phyloP scores from a whole-genome alignment of 768 basidiomycete genomes.

The Exidia glandulosa region DNA sequence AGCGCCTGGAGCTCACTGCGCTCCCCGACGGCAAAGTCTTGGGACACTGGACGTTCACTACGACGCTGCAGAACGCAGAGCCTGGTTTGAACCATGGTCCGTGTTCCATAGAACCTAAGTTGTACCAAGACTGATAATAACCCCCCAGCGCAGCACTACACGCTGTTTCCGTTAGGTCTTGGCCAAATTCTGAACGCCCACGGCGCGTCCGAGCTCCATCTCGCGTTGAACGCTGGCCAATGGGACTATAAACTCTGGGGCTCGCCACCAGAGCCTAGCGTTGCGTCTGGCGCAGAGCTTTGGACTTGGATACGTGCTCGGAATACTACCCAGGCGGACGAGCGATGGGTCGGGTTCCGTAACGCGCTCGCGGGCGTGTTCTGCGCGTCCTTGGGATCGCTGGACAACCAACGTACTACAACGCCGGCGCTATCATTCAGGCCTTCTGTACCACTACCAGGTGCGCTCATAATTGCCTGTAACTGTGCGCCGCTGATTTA shows the following conservation, averaged over 20 bases:
- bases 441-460: slow-evolving; percentile 35
- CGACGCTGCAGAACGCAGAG: slow-evolving; percentile 39
- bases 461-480: slow-evolving; percentile 36
- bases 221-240: slow-evolving; percentile 82
- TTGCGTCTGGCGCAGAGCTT: slow-evolving; percentile 79
- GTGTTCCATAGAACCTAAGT: not conserved
- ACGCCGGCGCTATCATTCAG: slow-evolving; percentile 49
- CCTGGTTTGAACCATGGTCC: slow-evolving; percentile 19
- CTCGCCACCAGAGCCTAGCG: slow-evolving; percentile 60
- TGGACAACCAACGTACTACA: slow-evolving; percentile 67
- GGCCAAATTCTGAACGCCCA: slow-evolving; percentile 82
- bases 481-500: too few species aligned
- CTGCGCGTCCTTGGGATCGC: slow-evolving; percentile 78
- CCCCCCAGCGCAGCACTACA: slow-evolving; percentile 70
- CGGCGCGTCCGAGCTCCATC: slow-evolving; percentile 76
- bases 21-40: slow-evolving; percentile 76
- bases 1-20: slow-evolving; percentile 44
- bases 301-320: slow-evolving; percentile 67
- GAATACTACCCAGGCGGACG: slow-evolving; percentile 41
- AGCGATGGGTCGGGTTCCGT: slow-evolving; percentile 74
- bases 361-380: slow-evolving; percentile 90
- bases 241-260: slow-evolving; percentile 87
- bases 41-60: slow-evolving; percentile 72
- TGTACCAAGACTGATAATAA: not conserved
- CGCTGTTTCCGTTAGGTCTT: slow-evolving; percentile 73